A percentile compares a stretch with the other conserved stretches of the same genome.
These are phyloP conservation scores for Gossypium raimondii DNA, from an alignment of 345 rosid species.

Conservation along the genomic window DNA sequence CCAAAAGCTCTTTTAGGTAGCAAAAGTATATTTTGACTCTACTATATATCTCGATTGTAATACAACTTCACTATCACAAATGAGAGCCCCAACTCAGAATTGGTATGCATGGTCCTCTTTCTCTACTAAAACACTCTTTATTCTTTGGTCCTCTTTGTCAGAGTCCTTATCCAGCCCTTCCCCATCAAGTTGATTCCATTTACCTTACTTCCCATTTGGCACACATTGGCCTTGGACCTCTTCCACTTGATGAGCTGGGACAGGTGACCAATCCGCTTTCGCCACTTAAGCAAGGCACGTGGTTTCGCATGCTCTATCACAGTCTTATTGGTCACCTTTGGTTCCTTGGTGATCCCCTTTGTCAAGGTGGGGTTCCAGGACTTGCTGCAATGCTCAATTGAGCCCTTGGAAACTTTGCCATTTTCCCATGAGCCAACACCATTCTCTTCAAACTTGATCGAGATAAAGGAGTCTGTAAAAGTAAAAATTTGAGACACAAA, in stretches of 20 bases:
- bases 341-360: constrained; percentile 8
- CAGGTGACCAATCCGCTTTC: constrained; percentile 71
- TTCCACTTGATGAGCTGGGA: constrained; percentile 74
- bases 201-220: constrained; percentile 70
- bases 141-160: constrained; percentile 71
- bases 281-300: constrained; percentile 72
- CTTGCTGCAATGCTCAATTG: constrained; percentile 43
- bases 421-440: constrained; percentile 92
- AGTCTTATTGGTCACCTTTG: constrained; percentile 26
- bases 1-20: constrained; percentile 22
- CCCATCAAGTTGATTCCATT: constrained; percentile 66
- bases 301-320: constrained; percentile 64
- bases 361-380: constrained; percentile 31
- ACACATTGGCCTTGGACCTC: constrained; percentile 55
- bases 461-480: constrained; percentile 79
- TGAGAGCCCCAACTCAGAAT: constrained; percentile 34
- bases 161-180: constrained; percentile 78
- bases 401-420: constrained; percentile 49
- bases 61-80: constrained; percentile 28
- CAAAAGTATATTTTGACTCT: constrained; percentile 42
- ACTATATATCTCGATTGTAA: constrained; percentile 26
- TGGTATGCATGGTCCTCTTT: constrained; percentile 15
- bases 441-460: constrained; percentile 81
- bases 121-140: constrained; percentile 21
- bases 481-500: neutral